Evolutionary conservation across 805 yeast genomes (phyloP).

Genomic region (Wickerhamiella alocasiicola): DNA sequence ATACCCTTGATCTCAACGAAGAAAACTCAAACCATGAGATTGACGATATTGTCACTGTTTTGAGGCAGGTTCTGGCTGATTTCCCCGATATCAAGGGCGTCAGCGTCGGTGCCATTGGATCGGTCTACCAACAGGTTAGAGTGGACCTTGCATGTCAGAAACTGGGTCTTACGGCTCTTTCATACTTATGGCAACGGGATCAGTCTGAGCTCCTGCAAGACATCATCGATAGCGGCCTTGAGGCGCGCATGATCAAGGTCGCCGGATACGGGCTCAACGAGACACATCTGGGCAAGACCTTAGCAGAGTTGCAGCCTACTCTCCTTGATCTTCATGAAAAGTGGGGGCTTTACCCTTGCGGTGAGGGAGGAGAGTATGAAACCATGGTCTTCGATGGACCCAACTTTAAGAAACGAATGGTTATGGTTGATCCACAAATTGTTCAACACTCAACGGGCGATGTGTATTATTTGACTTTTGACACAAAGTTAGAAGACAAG

Average conservation of each 20-base stretch:
- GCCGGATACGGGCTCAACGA: conserved; percentile 78
- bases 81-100: conserved; percentile 76
- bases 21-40: conserved; percentile 66
- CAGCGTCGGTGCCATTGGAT: conserved; percentile 89
- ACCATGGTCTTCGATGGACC: conserved; percentile 87
- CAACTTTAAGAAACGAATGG: conserved; percentile 46
- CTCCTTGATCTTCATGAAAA: conserved; percentile 40
- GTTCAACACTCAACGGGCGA: conserved; percentile 39
- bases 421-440: conserved; percentile 31
- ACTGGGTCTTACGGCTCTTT: conserved; percentile 51
- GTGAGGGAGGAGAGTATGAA: conserved; percentile 99
- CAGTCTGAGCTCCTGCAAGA: conserved; percentile 72
- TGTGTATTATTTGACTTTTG: conserved; percentile 52
- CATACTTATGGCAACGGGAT: conserved; percentile 83
- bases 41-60: conserved; percentile 56
- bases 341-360: conserved; percentile 87
- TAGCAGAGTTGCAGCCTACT: conserved; percentile 49
- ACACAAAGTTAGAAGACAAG: conserved; percentile 31
- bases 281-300: conserved; percentile 52
- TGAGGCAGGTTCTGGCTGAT: conserved; percentile 30
- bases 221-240: conserved; percentile 54
- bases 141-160: conserved; percentile 84
- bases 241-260: conserved; percentile 80
- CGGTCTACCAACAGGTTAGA: conserved; percentile 88
- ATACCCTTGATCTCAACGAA: conserved; percentile 53